A percentile compares a stretch with the other conserved stretches of the same genome.
Evolutionary conservation across 805 yeast species (phyloP).

Genomic region (Schizosaccharomyces cryophilus): DNA sequence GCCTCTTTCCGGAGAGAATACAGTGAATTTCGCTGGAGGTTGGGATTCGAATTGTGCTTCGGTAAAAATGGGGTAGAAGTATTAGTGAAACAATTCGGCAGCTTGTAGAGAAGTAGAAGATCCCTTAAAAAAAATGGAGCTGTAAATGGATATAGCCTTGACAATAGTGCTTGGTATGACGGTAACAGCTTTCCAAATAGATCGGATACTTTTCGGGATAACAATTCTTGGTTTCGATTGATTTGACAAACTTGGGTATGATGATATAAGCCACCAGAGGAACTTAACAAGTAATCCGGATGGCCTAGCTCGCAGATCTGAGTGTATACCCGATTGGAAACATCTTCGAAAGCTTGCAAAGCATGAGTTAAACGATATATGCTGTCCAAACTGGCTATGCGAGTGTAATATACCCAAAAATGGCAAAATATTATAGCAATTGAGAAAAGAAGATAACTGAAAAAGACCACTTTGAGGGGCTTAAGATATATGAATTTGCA

Average conservation of each 20-base stretch:
- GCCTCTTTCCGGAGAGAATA: neutral
- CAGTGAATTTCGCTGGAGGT: neutral
- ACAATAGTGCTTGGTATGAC: neutral
- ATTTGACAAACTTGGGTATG: neutral
- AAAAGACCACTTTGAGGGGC: neutral
- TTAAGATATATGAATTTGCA: no score
- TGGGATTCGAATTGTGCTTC: neutral
- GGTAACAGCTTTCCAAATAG: neutral
- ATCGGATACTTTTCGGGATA: neutral
- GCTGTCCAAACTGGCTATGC: neutral
- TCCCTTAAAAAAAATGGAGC: neutral
- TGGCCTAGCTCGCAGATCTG: neutral
- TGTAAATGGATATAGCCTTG: neutral
- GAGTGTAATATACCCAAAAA: neutral
- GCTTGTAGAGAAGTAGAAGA: neutral
- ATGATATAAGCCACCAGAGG: no score
- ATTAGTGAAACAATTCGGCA: neutral
- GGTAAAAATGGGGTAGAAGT: neutral
- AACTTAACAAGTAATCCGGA: no score
- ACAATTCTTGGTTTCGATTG: neutral
- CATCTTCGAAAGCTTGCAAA: neutral
- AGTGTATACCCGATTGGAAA: neutral
- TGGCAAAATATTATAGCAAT: neutral
- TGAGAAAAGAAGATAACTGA: neutral
- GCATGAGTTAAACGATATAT: neutral